Percentiles rank a stretch among this genome's conserved stretches.
Conservation (phyloP, 305 asterid genomes). For the Petunia hybrid region DNA sequence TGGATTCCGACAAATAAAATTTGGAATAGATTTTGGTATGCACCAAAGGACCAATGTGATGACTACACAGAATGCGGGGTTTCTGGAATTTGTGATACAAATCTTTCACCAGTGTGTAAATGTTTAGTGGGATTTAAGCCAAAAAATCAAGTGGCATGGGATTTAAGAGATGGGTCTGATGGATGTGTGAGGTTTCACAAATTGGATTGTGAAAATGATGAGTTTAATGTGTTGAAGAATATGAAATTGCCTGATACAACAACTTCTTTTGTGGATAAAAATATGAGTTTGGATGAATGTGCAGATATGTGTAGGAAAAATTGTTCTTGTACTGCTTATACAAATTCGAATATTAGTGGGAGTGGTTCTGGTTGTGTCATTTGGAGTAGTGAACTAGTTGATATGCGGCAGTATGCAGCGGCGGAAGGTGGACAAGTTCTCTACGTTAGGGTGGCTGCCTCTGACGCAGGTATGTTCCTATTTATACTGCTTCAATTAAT, state of each 20-base stretch:
- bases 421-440: constrained; percentile 83
- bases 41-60: constrained; percentile 85
- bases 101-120: constrained; percentile 71
- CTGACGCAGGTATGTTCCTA: constrained; percentile 63
- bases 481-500: not conserved
- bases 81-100: constrained; percentile 76
- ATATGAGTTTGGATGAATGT: constrained; percentile 54
- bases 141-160: constrained; percentile 66
- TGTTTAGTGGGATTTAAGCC: constrained; percentile 75
- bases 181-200: constrained; percentile 64
- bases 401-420: constrained; percentile 80
- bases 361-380: constrained; percentile 75
- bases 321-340: constrained; percentile 72
- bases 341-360: constrained; percentile 55
- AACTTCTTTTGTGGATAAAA: constrained; percentile 53
- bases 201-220: constrained; percentile 63
- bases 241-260: constrained; percentile 84
- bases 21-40: constrained; percentile 83
- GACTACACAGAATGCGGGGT: constrained; percentile 71
- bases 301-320: constrained; percentile 59
- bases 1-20: constrained; percentile 62
- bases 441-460: constrained; percentile 63
- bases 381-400: constrained; percentile 72
- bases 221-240: constrained; percentile 52
- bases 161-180: constrained; percentile 70